Evolutionary conservation across 352 stramenopile species (phyloP).

Genomic region (Pythium oligandrum): DNA sequence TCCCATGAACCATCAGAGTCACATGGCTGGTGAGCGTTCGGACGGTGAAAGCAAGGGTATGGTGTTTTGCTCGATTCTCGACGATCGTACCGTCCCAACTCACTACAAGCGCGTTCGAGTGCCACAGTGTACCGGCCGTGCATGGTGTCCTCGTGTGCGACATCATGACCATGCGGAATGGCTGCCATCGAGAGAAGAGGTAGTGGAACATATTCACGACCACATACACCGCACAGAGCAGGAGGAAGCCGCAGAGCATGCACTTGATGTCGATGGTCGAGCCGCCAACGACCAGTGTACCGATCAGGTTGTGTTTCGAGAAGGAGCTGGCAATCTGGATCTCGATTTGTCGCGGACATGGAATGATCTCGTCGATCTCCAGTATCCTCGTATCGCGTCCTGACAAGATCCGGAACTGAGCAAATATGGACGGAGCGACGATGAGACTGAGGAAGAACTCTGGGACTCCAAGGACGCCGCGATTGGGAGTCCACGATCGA

Average conservation of each 20-base stretch:
- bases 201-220: slow-evolving; percentile 2
- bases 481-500: background rate
- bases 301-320: too few species aligned
- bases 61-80: background rate
- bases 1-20: too few species aligned
- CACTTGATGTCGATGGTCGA: slow-evolving; percentile 12
- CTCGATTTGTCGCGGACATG: too few species aligned
- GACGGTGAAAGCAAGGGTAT: too few species aligned
- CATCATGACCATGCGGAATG: background rate
- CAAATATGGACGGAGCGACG: background rate
- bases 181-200: background rate
- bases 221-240: background rate
- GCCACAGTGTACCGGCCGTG: slow-evolving; percentile 4
- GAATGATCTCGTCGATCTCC: too few species aligned
- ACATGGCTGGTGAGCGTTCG: too few species aligned
- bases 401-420: background rate
- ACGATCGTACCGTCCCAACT: slow-evolving; percentile 11
- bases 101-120: slow-evolving; percentile 4
- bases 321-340: too few species aligned
- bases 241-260: slow-evolving; percentile 1
- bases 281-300: background rate
- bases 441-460: background rate
- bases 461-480: background rate
- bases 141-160: slow-evolving; percentile 9
- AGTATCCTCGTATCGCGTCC: background rate